A percentile compares a stretch with the other conserved stretches of the same genome.
Conservation (phyloP, 345 rosid species). For the Acer campestre region DNA sequence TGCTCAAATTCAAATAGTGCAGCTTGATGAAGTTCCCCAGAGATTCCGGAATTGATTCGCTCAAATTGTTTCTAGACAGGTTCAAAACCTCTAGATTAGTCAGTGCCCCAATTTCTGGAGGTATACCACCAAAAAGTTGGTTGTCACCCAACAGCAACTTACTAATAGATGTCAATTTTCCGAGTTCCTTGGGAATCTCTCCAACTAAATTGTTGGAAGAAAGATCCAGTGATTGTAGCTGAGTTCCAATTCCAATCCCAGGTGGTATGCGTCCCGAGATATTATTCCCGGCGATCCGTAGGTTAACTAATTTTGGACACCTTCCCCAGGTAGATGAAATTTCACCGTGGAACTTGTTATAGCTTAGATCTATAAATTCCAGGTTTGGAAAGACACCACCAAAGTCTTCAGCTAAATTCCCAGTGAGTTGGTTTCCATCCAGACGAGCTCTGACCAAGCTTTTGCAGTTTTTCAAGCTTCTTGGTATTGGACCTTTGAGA, state of each 20-base stretch:
- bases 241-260: constrained; percentile 27
- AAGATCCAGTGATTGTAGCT: constrained; percentile 32
- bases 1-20: constrained; percentile 35
- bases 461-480: constrained; percentile 31
- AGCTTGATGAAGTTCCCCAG: constrained; percentile 16
- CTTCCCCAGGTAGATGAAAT: constrained; percentile 22
- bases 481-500: constrained; percentile 32
- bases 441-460: constrained; percentile 31
- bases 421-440: constrained; percentile 26
- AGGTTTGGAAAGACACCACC: constrained; percentile 30
- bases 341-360: constrained; percentile 31
- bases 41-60: constrained; percentile 12
- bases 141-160: constrained; percentile 17
- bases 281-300: constrained; percentile 24
- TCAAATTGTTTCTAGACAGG: constrained; percentile 35
- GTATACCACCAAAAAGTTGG: constrained; percentile 22
- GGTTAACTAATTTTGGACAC: constrained; percentile 2
- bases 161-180: constrained; percentile 10
- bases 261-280: constrained; percentile 35
- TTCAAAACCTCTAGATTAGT: constrained; percentile 19
- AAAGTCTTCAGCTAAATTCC: constrained; percentile 29
- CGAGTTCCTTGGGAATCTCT: constrained; percentile 36
- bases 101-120: constrained; percentile 20
- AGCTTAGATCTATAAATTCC: constrained; percentile 11
- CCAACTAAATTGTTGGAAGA: constrained; percentile 39